These are phyloP conservation scores for Neobulgaria alba DNA, from an alignment of 2,329 filamentous ascomycete genomes.

Conservation along the genomic window DNA sequence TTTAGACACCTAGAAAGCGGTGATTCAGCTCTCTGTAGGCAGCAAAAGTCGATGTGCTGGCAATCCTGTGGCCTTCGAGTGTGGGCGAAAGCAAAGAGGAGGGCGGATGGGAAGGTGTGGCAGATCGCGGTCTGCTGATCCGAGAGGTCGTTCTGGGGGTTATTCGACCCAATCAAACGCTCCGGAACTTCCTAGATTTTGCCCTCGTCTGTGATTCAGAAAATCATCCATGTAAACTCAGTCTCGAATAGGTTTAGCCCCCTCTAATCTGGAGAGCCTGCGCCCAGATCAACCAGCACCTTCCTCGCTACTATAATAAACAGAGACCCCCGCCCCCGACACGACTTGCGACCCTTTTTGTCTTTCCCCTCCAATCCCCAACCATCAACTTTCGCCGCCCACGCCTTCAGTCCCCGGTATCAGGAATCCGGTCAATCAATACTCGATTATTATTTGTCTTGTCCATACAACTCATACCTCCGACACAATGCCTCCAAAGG, in stretches of 20 bases:
- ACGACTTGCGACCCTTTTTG: background rate
- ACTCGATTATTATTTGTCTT: constrained; percentile 5
- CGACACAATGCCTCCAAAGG: constrained; percentile 54
- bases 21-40: constrained; percentile 1
- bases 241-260: background rate
- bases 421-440: background rate
- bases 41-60: constrained; percentile 11
- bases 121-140: constrained; percentile 8
- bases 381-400: background rate
- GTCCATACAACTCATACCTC: constrained; percentile 12
- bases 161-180: constrained; percentile 6
- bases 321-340: background rate
- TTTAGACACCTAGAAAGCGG: constrained; percentile 3
- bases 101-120: constrained; percentile 5
- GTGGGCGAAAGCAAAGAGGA: constrained; percentile 15
- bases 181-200: background rate
- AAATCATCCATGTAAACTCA: background rate
- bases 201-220: constrained; percentile 9
- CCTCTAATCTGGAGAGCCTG: background rate
- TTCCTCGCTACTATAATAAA: background rate
- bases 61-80: constrained; percentile 6
- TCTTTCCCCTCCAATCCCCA: background rate
- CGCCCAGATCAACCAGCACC: background rate
- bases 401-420: background rate
- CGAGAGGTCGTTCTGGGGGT: constrained; percentile 2